phyloP scores from a whole-genome alignment of 2,329 filamentous ascomycete species.

The Graphilbum fragrans region DNA sequence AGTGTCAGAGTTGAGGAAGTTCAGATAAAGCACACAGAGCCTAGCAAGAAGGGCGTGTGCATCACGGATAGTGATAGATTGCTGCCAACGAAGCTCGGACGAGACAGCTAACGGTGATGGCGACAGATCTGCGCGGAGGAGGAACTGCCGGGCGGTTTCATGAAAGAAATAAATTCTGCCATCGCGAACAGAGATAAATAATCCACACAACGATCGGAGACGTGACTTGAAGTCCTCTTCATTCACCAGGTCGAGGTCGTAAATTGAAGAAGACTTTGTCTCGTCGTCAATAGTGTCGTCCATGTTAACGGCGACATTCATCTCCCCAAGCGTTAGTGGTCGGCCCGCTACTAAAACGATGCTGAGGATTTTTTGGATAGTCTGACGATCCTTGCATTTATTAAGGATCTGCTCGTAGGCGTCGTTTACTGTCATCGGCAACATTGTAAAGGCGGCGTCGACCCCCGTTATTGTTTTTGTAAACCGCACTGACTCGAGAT shows the following conservation, averaged over 20 bases:
- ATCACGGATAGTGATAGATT: slow-evolving; percentile 9
- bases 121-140: slow-evolving; percentile 8
- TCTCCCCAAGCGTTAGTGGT: slow-evolving; percentile 16
- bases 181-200: slow-evolving; percentile 17
- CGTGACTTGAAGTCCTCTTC: slow-evolving; percentile 10
- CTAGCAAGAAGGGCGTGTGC: slow-evolving; percentile 13
- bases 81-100: slow-evolving; percentile 8
- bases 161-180: slow-evolving; percentile 19
- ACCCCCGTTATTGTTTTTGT: slow-evolving; percentile 9
- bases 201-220: slow-evolving; percentile 15
- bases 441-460: slow-evolving; percentile 7
- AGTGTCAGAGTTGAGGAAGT: slow-evolving; percentile 5
- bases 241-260: slow-evolving; percentile 12
- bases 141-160: slow-evolving; percentile 21
- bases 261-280: background rate
- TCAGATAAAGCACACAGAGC: slow-evolving; percentile 12
- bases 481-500: background rate
- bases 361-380: slow-evolving; percentile 11
- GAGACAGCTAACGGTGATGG: slow-evolving; percentile 1
- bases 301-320: slow-evolving; percentile 16
- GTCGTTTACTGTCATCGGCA: slow-evolving; percentile 13
- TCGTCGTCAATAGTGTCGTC: background rate
- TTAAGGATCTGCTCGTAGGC: slow-evolving; percentile 11
- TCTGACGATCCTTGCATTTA: slow-evolving; percentile 6
- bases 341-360: slow-evolving; percentile 16